phyloP scores from a whole-genome alignment of 2,329 filamentous ascomycete genomes.

The Sarocladium brachiariae region DNA sequence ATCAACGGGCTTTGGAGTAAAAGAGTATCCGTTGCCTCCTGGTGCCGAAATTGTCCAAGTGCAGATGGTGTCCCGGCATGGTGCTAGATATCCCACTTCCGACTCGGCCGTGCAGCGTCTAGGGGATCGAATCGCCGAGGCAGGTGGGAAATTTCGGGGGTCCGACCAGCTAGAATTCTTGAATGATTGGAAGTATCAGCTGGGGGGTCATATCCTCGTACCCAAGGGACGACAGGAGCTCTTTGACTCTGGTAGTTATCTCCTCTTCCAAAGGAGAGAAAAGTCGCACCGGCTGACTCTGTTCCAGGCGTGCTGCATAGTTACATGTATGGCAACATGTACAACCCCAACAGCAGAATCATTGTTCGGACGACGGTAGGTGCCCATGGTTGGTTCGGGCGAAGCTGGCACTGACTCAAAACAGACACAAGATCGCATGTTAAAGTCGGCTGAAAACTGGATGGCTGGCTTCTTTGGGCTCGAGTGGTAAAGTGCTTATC shows the following conservation, averaged over 20 bases:
- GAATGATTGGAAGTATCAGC: conserved; percentile 60
- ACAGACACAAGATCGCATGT: conserved; percentile 67
- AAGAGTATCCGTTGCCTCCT: conserved; percentile 61
- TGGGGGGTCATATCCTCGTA: conserved; percentile 66
- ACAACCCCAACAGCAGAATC: conserved; percentile 66
- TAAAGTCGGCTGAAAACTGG: conserved; percentile 71
- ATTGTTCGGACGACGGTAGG: conserved; percentile 61
- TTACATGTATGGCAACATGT: conserved; percentile 65
- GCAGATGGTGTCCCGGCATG: conserved; percentile 67
- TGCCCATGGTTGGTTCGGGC: not conserved
- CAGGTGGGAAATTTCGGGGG: conserved; percentile 46
- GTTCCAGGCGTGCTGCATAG: conserved; percentile 55
- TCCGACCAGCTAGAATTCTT: conserved; percentile 58
- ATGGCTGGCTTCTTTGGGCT: conserved; percentile 73
- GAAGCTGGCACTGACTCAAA: conserved; percentile 13
- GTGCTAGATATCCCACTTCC: conserved; percentile 63
- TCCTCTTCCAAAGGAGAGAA: not conserved
- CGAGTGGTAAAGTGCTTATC: conserved; percentile 44
- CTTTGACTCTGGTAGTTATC: conserved; percentile 49
- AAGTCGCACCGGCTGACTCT: not conserved
- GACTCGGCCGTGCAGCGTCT: conserved; percentile 48
- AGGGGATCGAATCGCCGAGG: conserved; percentile 50
- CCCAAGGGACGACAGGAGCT: conserved; percentile 67
- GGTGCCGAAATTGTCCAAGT: conserved; percentile 65
- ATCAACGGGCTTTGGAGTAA: conserved; percentile 65